Conservation (phyloP, 495 filamentous ascomycete species). For the Umbilicaria muhlenbergii region DNA sequence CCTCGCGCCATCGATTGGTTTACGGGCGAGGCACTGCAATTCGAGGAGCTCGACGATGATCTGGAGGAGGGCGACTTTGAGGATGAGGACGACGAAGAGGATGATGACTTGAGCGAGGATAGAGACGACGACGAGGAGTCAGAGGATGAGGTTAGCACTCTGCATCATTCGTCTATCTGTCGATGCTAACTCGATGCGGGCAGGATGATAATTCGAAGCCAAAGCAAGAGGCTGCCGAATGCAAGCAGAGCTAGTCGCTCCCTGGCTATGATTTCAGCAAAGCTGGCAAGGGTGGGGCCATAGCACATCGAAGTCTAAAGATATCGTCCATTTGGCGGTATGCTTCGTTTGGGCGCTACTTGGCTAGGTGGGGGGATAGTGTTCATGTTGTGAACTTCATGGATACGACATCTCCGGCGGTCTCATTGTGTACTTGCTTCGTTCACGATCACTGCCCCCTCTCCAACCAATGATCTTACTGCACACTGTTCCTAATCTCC, state of each 20-base stretch:
- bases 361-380: too few species aligned
- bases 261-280: background rate
- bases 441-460: too few species aligned
- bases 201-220: constrained; percentile 93
- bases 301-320: too few species aligned
- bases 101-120: constrained; percentile 77
- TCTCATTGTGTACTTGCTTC: too few species aligned
- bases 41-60: constrained; percentile 84
- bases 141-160: constrained; percentile 71
- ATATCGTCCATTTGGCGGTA: background rate
- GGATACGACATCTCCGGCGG: too few species aligned
- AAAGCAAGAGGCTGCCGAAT: constrained; percentile 97
- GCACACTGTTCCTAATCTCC: too few species aligned
- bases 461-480: too few species aligned
- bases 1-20: constrained; percentile 99
- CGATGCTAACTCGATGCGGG: constrained; percentile 19
- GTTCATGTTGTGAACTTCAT: too few species aligned
- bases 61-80: constrained; percentile 70
- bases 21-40: constrained; percentile 94
- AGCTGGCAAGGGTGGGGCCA: too few species aligned
- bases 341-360: background rate
- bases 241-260: constrained; percentile 84
- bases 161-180: background rate
- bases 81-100: constrained; percentile 86
- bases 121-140: constrained; percentile 74